These are phyloP conservation scores for Zizania latifolia DNA, from an alignment of 176 grass and related monocot species.

Conservation along the genomic window DNA sequence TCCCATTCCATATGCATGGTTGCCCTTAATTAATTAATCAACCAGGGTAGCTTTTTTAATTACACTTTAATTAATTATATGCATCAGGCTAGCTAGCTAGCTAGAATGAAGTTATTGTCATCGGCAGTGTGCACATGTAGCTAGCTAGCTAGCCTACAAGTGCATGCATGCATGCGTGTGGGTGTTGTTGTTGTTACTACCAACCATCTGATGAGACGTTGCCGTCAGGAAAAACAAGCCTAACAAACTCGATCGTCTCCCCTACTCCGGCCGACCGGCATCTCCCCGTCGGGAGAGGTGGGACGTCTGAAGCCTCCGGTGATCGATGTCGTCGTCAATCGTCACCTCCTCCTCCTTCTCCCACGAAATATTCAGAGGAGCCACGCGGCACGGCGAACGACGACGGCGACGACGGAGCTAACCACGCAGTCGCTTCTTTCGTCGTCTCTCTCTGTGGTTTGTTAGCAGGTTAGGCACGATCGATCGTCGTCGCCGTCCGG, in stretches of 20 bases:
- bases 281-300: conserved; percentile 16
- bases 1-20: background rate
- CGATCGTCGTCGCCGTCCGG: background rate
- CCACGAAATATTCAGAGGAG: background rate
- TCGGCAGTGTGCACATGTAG: background rate
- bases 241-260: conserved; percentile 52
- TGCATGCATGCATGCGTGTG: background rate
- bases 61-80: background rate
- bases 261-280: background rate
- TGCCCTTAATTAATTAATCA: background rate
- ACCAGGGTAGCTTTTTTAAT: background rate
- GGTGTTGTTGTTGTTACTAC: conserved; percentile 13
- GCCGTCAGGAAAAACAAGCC: conserved; percentile 41
- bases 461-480: conserved; percentile 22
- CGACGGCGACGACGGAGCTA: background rate
- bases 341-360: background rate
- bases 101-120: background rate
- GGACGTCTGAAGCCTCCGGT: conserved; percentile 35
- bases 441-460: conserved; percentile 28
- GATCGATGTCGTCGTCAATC: background rate
- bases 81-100: background rate
- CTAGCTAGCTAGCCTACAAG: background rate
- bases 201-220: conserved; percentile 50
- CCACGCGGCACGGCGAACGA: background rate
- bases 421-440: conserved; percentile 12